These are phyloP conservation scores for Phytomonas sp. DNA, from an alignment of 208 protist genomes.

Conservation along the genomic window DNA sequence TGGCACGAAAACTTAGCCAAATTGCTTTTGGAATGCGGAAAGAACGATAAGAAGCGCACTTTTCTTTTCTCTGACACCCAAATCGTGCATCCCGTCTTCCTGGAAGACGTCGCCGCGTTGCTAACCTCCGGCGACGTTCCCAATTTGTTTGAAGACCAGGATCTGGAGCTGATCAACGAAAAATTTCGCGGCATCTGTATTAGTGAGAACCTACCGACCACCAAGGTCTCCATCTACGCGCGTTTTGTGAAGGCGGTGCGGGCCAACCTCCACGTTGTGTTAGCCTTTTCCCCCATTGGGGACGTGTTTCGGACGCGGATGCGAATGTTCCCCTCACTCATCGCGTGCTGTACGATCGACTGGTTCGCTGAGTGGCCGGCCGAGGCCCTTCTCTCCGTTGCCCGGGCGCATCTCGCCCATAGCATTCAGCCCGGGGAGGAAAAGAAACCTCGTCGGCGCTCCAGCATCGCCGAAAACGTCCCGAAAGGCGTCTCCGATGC, in stretches of 20 bases:
- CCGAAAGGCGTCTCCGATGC: constrained; percentile 9
- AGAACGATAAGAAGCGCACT: constrained; percentile 93
- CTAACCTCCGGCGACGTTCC: constrained; percentile 96
- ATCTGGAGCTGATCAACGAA: constrained; percentile 93
- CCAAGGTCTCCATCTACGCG: constrained; percentile 94
- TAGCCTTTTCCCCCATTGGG: constrained; percentile 95
- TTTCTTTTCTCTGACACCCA: constrained; percentile 98
- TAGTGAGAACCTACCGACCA: constrained; percentile 85
- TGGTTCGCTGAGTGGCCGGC: constrained; percentile 97
- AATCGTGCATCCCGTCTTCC: constrained; percentile 92
- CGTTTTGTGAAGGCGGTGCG: constrained; percentile 93
- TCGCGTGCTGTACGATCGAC: constrained; percentile 98
- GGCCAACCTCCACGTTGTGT: constrained; percentile 92
- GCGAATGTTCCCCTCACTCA: constrained; percentile 96
- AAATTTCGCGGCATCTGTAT: constrained; percentile 91
- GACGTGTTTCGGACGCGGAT: constrained; percentile 93
- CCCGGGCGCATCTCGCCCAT: constrained; percentile 57
- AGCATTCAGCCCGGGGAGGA: not conserved
- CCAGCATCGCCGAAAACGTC: constrained; percentile 2
- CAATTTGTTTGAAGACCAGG: constrained; percentile 94
- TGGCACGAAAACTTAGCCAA: constrained; percentile 94
- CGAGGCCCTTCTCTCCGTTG: constrained; percentile 92
- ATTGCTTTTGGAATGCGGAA: constrained; percentile 90
- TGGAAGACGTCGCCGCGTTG: constrained; percentile 97
- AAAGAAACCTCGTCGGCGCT: constrained; percentile 2